Conservation (phyloP, 305 asterid genomes). For the Coffea humblotiana region DNA sequence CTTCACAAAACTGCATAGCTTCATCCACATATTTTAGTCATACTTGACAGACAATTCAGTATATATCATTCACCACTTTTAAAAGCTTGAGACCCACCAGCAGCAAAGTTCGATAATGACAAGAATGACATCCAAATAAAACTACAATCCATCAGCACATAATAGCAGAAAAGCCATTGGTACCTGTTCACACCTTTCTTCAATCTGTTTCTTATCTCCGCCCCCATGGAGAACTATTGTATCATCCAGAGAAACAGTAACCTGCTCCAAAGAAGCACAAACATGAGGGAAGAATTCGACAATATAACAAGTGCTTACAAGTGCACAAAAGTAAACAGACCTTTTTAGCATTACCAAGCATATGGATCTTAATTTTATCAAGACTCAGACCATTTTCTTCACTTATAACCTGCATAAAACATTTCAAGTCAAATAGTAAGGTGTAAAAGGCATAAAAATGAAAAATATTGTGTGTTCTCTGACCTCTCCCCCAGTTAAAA, state of each 20-base stretch:
- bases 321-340: conserved; percentile 37
- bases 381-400: conserved; percentile 67
- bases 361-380: conserved; percentile 58
- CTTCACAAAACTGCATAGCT: not conserved
- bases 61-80: not conserved
- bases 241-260: conserved; percentile 80
- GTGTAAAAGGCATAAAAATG: conserved; percentile 11
- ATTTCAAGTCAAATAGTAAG: conserved; percentile 22
- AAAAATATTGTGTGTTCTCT: conserved; percentile 27
- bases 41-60: not conserved
- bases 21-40: not conserved
- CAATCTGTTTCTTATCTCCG: conserved; percentile 85
- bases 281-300: conserved; percentile 21
- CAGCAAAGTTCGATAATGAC: not conserved
- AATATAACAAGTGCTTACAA: conserved; percentile 10
- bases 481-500: conserved; percentile 93
- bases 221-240: conserved; percentile 80
- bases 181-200: conserved; percentile 97
- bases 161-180: not conserved
- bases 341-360: conserved; percentile 93
- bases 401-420: conserved; percentile 66
- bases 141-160: no score
- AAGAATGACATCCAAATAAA: not conserved
- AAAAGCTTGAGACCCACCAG: not conserved
- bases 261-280: conserved; percentile 44